These are phyloP conservation scores for Cylindrotheca fusiformis DNA, from an alignment of 108 stramenopile species.

Conservation along the genomic window DNA sequence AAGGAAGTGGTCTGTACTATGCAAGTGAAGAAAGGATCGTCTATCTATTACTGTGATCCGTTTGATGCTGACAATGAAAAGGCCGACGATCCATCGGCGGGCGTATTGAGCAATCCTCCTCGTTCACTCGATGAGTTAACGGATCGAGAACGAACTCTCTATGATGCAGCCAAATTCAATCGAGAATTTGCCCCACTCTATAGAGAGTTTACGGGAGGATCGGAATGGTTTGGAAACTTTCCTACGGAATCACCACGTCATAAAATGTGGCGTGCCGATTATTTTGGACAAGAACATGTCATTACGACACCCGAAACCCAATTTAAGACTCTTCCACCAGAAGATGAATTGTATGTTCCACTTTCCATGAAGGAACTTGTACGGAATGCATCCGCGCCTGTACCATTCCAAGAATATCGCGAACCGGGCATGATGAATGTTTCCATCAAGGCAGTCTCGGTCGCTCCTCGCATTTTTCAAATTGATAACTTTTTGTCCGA, in stretches of 20 bases:
- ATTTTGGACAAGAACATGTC: conserved; percentile 47
- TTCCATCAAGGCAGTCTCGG: conserved; percentile 39
- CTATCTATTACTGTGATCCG: conserved; percentile 42
- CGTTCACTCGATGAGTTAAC: conserved; percentile 1
- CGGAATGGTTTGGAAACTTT: conserved; percentile 41
- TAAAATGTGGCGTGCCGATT: conserved; percentile 45
- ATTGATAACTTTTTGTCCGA: conserved; percentile 54
- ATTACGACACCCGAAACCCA: conserved; percentile 58
- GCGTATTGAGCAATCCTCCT: conserved; percentile 11
- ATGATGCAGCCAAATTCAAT: conserved; percentile 35
- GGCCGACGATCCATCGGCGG: conserved; percentile 36
- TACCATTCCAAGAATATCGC: conserved; percentile 54
- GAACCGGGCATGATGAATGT: conserved; percentile 39
- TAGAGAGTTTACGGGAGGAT: conserved; percentile 47
- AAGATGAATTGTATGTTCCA: conserved; percentile 11
- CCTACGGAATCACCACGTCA: conserved; percentile 34
- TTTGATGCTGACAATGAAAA: conserved; percentile 12
- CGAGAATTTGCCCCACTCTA: conserved; percentile 38
- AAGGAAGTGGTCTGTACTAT: conserved; percentile 30
- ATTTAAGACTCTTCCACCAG: conserved; percentile 47
- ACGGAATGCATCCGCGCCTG: conserved; percentile 21
- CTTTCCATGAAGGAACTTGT: conserved; percentile 19
- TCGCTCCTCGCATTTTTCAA: conserved; percentile 59
- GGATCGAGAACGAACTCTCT: conserved; percentile 12
- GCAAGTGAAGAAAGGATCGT: conserved; percentile 13